Evolutionary conservation across 371 early-diverging fungal species (phyloP).

Genomic region (Dinochytrium kinnereticum): DNA sequence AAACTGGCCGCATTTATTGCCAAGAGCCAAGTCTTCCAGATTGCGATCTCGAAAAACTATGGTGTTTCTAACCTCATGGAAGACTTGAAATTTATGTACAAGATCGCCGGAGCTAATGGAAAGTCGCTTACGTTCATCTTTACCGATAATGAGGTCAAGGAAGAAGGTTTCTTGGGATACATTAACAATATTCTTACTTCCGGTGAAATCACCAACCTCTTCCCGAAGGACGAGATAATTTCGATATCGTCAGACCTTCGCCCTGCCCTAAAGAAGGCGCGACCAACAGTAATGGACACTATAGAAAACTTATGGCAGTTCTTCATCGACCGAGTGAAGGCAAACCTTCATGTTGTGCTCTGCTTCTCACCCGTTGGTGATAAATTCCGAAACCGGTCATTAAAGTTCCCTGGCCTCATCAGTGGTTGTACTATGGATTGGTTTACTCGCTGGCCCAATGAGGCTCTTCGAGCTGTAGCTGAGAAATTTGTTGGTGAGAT

Average conservation of each 20-base stretch:
- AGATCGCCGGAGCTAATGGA: constrained; percentile 59
- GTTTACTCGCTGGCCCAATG: constrained; percentile 67
- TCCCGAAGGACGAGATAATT: constrained; percentile 67
- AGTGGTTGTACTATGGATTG: constrained; percentile 70
- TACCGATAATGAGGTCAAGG: constrained; percentile 68
- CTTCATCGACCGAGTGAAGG: constrained; percentile 67
- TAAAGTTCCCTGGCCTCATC: constrained; percentile 67
- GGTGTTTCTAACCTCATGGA: constrained; percentile 61
- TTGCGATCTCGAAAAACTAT: constrained; percentile 65
- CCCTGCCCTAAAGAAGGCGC: constrained; percentile 55
- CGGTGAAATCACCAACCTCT: constrained; percentile 64
- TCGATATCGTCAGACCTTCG: constrained; percentile 58
- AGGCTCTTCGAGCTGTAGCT: constrained; percentile 62
- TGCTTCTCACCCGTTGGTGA: constrained; percentile 71
- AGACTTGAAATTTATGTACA: constrained; percentile 61
- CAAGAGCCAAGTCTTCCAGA: constrained; percentile 63
- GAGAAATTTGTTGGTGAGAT: constrained; percentile 62
- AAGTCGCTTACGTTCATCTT: constrained; percentile 64
- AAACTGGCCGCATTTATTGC: constrained; percentile 66
- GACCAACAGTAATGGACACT: constrained; percentile 59
- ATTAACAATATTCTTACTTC: constrained; percentile 69
- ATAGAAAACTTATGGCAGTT: constrained; percentile 67
- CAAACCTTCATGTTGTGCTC: constrained; percentile 65
- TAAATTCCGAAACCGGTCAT: constrained; percentile 64
- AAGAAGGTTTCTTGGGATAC: constrained; percentile 63